Evolutionary conservation across 1,284 basidiomycete species (phyloP).

Genomic region (Trichosporon ovoides): DNA sequence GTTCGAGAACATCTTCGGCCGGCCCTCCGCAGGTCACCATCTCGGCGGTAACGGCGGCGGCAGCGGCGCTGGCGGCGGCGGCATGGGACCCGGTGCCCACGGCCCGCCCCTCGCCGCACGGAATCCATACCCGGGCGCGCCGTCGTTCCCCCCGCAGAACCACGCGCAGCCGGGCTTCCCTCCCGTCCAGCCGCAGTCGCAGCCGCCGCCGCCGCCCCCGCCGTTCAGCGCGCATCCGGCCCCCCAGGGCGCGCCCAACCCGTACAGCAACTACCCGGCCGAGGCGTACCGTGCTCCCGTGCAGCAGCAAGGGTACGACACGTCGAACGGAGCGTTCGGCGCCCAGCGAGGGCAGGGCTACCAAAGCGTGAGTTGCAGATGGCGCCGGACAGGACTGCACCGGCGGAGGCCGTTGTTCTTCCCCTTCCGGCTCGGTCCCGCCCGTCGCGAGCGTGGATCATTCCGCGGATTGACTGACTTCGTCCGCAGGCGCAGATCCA

Average conservation of each 20-base stretch:
- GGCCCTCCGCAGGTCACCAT: slow-evolving; percentile 46
- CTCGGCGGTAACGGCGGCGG: slow-evolving; percentile 22
- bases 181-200: slow-evolving; percentile 3
- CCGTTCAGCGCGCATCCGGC: not conserved
- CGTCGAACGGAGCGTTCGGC: not conserved
- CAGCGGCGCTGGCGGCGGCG: slow-evolving; percentile 13
- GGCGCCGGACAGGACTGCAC: not conserved
- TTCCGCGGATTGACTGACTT: not conserved
- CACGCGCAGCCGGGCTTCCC: slow-evolving; percentile 12
- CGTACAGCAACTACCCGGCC: slow-evolving; percentile 3
- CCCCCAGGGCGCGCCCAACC: not conserved
- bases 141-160: not conserved
- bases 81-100: slow-evolving; percentile 6
- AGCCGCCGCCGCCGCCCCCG: too few species aligned
- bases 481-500: slow-evolving; percentile 5
- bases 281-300: slow-evolving; percentile 6
- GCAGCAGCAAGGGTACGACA: slow-evolving; percentile 8
- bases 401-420: not conserved
- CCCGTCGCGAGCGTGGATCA: not conserved
- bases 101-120: not conserved
- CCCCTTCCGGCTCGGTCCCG: not conserved
- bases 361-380: slow-evolving; percentile 7
- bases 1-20: slow-evolving; percentile 49
- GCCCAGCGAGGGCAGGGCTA: slow-evolving; percentile 8
- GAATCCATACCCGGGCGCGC: not conserved